Evolutionary conservation across 352 stramenopile species (phyloP), one percentile per base, ranked within the genome.

Genomic region (Phytophthora lateralis): DNA sequence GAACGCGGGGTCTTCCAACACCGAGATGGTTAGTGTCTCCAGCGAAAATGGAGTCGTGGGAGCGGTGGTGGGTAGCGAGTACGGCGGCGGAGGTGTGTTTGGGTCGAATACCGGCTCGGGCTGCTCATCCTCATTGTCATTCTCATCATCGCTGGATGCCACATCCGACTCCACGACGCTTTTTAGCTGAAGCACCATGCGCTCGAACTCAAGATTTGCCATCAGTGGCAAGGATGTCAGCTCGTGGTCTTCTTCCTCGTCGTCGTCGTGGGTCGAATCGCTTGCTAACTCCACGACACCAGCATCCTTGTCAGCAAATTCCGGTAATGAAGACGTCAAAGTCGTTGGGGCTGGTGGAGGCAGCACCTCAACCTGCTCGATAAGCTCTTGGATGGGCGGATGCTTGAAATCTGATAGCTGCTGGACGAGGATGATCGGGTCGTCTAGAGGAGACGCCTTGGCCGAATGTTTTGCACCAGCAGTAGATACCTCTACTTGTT

Each of bases 171-270:
- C 78, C 17, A 92, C 67, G 17, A 81, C 76, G 47, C 79, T 84
- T 59, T 90, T 85, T 0, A 92, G 59, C 47, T 91, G 83, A 7
- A 92, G 62, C 9, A 92, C 66, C 83, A 92, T 92, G 15, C 81
- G 81, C 57, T 90, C 76, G 30, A 88, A 91, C 59, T 92, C 83
- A 15, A 92, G 58, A 43, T 83, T 88, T 3, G 61, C 66, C 34
- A 67, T 67, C 3, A 46, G 14, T 11, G 70, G 66, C 15, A 60
- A 48, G 1, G 18, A 54, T 3, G 54, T 76, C 37, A 26, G 55
- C 15, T 69, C 47, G 0, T 63, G 47, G 10, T 61, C 52, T 6
- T 69, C 37, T 29, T 76, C 60, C 12, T 63, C 57, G 7, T 61
- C 59, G n/a, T 39, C 29, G 26, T n/a, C n/a, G n/a, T n/a, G n/a